These are phyloP conservation scores for Pseudogymnoascus sp. DNA, from an alignment of 2,329 filamentous ascomycete species.

Conservation along the genomic window DNA sequence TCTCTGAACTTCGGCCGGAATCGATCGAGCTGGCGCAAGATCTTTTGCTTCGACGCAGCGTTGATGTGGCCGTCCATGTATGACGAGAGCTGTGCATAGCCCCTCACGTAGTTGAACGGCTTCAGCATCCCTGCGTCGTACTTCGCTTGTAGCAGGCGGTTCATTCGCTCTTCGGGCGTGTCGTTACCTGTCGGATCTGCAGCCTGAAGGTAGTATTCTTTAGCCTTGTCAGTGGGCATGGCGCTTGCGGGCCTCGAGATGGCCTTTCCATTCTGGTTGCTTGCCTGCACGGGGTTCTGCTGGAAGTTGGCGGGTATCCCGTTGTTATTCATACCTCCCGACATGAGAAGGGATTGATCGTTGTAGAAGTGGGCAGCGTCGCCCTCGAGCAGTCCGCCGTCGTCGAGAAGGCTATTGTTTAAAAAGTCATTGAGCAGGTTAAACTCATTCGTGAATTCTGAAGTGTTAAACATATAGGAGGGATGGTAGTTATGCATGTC, in stretches of 20 bases:
- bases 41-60: conserved; percentile 76
- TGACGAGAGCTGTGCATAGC: conserved; percentile 78
- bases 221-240: conserved; percentile 51
- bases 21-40: conserved; percentile 80
- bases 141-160: conserved; percentile 86
- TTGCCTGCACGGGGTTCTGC: conserved; percentile 26
- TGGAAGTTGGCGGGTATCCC: conserved; percentile 27
- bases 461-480: conserved; percentile 87
- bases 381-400: conserved; percentile 62
- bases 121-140: conserved; percentile 91
- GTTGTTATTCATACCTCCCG: conserved; percentile 39
- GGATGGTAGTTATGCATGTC: conserved; percentile 92
- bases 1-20: conserved; percentile 95
- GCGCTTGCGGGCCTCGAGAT: conserved; percentile 54
- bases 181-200: conserved; percentile 85
- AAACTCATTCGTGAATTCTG: conserved; percentile 91
- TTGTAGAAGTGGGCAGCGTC: conserved; percentile 55
- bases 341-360: conserved; percentile 41
- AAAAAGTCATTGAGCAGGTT: conserved; percentile 95
- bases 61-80: conserved; percentile 90
- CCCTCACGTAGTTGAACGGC: conserved; percentile 97
- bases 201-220: conserved; percentile 94
- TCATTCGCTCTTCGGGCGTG: conserved; percentile 89
- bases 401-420: conserved; percentile 83
- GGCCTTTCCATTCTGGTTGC: conserved; percentile 40